Evolutionary conservation across 1,284 basidiomycete genomes (phyloP).

Genomic region (Peniophora sp.): DNA sequence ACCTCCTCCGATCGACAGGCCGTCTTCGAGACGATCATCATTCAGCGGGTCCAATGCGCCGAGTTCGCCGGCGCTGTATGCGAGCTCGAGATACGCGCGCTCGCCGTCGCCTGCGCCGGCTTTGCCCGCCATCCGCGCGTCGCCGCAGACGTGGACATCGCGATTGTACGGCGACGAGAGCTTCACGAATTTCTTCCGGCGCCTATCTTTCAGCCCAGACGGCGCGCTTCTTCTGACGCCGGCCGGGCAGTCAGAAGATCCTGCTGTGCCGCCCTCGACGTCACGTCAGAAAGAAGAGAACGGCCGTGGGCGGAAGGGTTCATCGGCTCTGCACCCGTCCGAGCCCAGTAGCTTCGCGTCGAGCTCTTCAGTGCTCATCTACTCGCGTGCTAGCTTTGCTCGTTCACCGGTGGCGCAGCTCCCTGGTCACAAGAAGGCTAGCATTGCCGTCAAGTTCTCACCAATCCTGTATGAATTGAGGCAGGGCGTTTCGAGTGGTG

Average conservation of each 20-base stretch:
- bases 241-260: slow-evolving; percentile 93
- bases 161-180: slow-evolving; percentile 93
- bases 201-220: slow-evolving; percentile 91
- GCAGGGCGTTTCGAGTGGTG: slow-evolving; percentile 39
- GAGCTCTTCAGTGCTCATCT: slow-evolving; percentile 83
- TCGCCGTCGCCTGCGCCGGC: slow-evolving; percentile 90
- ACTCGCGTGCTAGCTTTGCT: slow-evolving; percentile 90
- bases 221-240: slow-evolving; percentile 91
- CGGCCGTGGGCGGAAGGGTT: slow-evolving; percentile 42
- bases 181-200: slow-evolving; percentile 92
- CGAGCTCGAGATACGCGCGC: slow-evolving; percentile 54
- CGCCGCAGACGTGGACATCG: slow-evolving; percentile 39
- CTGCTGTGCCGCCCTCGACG: slow-evolving; percentile 45
- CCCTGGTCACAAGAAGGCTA: slow-evolving; percentile 94
- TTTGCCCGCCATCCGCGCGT: slow-evolving; percentile 75
- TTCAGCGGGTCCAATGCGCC: slow-evolving; percentile 80
- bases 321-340: slow-evolving; percentile 30
- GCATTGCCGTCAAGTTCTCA: slow-evolving; percentile 89
- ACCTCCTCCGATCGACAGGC: slow-evolving; percentile 55
- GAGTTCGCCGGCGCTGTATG: slow-evolving; percentile 57
- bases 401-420: slow-evolving; percentile 89
- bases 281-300: slow-evolving; percentile 22
- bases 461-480: slow-evolving; percentile 90
- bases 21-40: slow-evolving; percentile 79
- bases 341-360: slow-evolving; percentile 23